These are phyloP conservation scores for Tylopilus sp. DNA, from an alignment of 768 basidiomycete genomes.

Conservation along the genomic window DNA sequence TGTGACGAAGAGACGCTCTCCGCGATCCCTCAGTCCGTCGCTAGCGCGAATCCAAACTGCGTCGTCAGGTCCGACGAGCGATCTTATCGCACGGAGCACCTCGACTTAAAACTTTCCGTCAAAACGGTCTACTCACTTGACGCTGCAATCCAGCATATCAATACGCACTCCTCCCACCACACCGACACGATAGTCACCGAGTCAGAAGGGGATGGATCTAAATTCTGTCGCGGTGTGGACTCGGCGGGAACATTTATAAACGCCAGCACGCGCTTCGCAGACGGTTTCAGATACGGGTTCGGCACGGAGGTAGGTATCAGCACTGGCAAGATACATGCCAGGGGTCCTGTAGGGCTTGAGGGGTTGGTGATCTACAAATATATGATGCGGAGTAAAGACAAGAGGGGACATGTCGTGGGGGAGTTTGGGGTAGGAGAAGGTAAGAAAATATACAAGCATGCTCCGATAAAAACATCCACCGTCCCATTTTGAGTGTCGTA, in stretches of 20 bases:
- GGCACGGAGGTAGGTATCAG: conserved; percentile 98
- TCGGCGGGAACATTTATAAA: conserved; percentile 93
- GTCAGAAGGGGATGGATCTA: conserved; percentile 54
- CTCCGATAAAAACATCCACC: conserved; percentile 18
- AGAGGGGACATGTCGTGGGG: conserved; percentile 76
- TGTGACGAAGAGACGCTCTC: conserved; percentile 69
- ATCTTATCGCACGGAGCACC: conserved; percentile 85
- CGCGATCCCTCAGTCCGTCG: conserved; percentile 45
- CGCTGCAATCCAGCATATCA: conserved; percentile 84
- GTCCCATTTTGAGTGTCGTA: conserved; percentile 23
- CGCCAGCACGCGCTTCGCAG: conserved; percentile 93
- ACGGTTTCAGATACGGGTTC: conserved; percentile 95
- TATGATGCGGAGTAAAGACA: conserved; percentile 73
- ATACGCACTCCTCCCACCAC: conserved; percentile 90
- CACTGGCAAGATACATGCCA: conserved; percentile 93
- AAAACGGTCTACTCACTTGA: conserved; percentile 65
- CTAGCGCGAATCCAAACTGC: conserved; percentile 35
- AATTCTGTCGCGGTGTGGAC: conserved; percentile 86
- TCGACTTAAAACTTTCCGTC: conserved; percentile 82
- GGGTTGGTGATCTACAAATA: conserved; percentile 97
- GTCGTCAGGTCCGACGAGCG: conserved; percentile 55
- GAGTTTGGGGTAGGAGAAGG: conserved; percentile 76
- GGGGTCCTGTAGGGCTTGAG: conserved; percentile 94
- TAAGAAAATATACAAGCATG: conserved; percentile 73
- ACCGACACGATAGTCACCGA: conserved; percentile 94